Base-by-base conservation (phyloP, 1,284 basidiomycete genomes). In the Trichosporon faecale region DNA sequence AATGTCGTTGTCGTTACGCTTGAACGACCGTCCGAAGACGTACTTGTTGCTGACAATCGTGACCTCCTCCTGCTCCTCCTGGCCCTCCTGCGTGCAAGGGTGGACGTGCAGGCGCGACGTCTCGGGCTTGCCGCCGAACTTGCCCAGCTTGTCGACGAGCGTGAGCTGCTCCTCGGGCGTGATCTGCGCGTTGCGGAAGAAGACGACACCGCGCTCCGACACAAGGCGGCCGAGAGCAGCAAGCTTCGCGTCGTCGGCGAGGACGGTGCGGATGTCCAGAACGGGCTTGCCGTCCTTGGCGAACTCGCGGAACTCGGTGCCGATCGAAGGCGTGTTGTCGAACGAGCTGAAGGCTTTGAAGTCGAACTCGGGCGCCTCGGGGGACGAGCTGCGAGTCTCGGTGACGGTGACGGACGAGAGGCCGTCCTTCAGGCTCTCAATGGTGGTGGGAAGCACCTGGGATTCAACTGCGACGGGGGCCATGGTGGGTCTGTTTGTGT, bases 201-300 rank as follows among this genome's bases (percentile, higher is more conserved):
- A 90, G 23, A 89, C 89, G 65, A 91, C 90, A 18, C 89, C 89
- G 37, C 89, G 88, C 69, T 89, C 87, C 2, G 89, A 87, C 66
- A 90, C 83, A 68, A 80, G 74, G 44, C 75, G 71, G n/a, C 76
- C 79, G 1, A 80, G 74, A 7, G 77, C 78, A 31, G 66, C 73
- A 44, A 80, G 70, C 61, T 76, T 75, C 14, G 55, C 69, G 12
- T 76, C 74, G 52, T 79, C 74, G 18, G 63, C 72, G 18, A 81
- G 71, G 1, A 81, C 67, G 16, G 77, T 74, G 25, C 69, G 70
- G 67, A 80, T 77, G 37, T 68, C 63, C 11, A 79, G 72, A 3
- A 67, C 67, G 1, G 77, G 76, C 55, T 74, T 73, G 35, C 73
- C 75, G 35, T 75, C 71, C 25, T 21, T 46, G 29, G 66, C 18